Evolutionary conservation across 306 rosid species (phyloP).

Genomic region (Oxytropis ochrocephala): DNA sequence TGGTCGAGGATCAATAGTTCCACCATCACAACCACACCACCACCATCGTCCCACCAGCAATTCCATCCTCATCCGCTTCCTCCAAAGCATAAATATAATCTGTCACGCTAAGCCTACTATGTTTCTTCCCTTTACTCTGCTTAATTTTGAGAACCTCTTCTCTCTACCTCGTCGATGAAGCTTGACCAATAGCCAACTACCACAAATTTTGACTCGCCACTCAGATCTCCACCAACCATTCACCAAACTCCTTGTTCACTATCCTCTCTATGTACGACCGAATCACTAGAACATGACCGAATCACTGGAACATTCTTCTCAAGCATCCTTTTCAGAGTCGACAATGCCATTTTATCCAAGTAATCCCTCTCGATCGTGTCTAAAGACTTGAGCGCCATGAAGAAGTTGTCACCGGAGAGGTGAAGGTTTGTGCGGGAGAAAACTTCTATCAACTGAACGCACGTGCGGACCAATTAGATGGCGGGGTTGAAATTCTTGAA

Average conservation of each 20-base stretch:
- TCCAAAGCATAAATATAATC: constrained; percentile 86
- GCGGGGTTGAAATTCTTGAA: constrained; percentile 74
- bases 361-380: constrained; percentile 67
- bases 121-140: constrained; percentile 99
- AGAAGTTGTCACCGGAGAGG: constrained; percentile 55
- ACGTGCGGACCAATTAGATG: constrained; percentile 47
- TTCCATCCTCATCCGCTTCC: constrained; percentile 79
- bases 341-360: constrained; percentile 62
- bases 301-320: constrained; percentile 94
- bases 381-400: constrained; percentile 84
- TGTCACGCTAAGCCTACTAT: constrained; percentile 85
- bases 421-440: constrained; percentile 79
- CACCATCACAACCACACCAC: constrained; percentile 33
- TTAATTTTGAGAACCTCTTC: constrained; percentile 94
- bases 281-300: too few species aligned
- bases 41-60: constrained; percentile 38
- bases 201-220: constrained; percentile 82
- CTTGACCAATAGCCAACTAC: constrained; percentile 86
- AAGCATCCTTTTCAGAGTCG: constrained; percentile 72
- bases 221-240: constrained; percentile 98
- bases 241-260: constrained; percentile 86
- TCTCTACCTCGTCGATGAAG: constrained; percentile 88
- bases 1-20: too few species aligned
- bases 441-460: constrained; percentile 55
- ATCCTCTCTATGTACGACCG: constrained; percentile 76